Percentiles rank a stretch among this genome's conserved stretches.
Evolutionary conservation across 2,329 filamentous ascomycete species (phyloP).

Genomic region (Pseudocercospora vitis): DNA sequence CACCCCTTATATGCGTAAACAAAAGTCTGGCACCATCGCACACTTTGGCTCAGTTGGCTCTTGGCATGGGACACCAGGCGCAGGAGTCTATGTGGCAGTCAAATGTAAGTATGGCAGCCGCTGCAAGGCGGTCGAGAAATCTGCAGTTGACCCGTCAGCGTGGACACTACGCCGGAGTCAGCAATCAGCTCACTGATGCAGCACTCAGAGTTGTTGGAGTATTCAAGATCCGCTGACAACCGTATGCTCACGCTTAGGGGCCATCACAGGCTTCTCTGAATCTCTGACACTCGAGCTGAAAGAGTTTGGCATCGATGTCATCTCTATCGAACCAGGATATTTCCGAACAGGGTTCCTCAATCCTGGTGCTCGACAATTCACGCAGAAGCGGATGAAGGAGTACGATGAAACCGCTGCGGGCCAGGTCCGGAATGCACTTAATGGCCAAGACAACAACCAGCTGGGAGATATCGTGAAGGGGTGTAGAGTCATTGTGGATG

Average conservation of each 20-base stretch:
- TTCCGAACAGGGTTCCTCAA: slow-evolving; percentile 56
- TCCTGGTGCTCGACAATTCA: slow-evolving; percentile 18
- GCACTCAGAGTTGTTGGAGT: no score
- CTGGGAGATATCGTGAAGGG: slow-evolving; percentile 59
- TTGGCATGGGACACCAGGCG: slow-evolving; percentile 42
- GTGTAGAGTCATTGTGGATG: slow-evolving; percentile 54
- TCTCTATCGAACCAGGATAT: slow-evolving; percentile 54
- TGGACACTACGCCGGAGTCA: no score
- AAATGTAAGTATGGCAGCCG: no score
- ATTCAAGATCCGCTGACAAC: no score
- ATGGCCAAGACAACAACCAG: slow-evolving; percentile 50
- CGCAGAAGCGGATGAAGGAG: slow-evolving; percentile 25
- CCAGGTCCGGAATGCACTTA: slow-evolving; percentile 37
- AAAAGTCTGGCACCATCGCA: slow-evolving; percentile 21
- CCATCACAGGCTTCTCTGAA: slow-evolving; percentile 49
- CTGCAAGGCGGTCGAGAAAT: no score
- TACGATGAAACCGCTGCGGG: slow-evolving; percentile 42
- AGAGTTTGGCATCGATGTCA: slow-evolving; percentile 43
- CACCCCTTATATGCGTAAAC: slow-evolving; percentile 28
- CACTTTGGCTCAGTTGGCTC: slow-evolving; percentile 51
- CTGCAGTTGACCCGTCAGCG: no score
- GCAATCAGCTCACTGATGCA: no score
- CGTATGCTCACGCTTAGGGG: no score
- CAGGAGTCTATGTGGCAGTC: slow-evolving; percentile 44
- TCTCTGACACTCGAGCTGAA: slow-evolving; percentile 47